These are phyloP conservation scores for Teratosphaeria epicoccoides DNA, from an alignment of 2,329 filamentous ascomycete species.

Conservation along the genomic window DNA sequence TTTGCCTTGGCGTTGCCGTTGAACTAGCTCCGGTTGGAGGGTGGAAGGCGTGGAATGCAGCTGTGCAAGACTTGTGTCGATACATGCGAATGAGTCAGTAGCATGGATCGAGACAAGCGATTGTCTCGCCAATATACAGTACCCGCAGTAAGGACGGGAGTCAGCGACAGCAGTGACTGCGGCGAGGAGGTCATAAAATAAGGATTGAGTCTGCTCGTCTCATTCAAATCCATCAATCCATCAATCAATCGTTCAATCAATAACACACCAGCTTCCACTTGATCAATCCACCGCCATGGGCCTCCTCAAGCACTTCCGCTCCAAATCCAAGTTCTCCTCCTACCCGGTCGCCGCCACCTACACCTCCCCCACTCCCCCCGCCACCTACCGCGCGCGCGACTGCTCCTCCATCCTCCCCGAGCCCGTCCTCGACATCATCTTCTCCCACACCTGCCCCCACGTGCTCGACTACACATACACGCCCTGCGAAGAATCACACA, in stretches of 20 bases:
- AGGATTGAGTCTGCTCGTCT: too few relatives aligned
- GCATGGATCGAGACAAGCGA: neutral
- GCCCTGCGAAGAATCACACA: constrained; percentile 68
- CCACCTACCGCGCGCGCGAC: constrained; percentile 26
- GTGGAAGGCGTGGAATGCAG: too few relatives aligned
- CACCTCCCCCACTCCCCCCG: constrained; percentile 21
- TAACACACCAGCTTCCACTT: too few relatives aligned
- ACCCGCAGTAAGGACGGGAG: neutral
- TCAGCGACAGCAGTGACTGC: neutral
- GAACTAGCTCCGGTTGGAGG: too few relatives aligned
- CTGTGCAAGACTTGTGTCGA: too few relatives aligned
- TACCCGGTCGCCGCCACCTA: neutral
- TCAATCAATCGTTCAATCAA: too few relatives aligned
- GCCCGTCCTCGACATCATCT: constrained; percentile 64
- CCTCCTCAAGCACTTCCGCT: constrained; percentile 40
- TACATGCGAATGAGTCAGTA: neutral
- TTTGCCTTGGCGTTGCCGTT: too few relatives aligned
- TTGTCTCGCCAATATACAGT: neutral
- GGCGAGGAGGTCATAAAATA: neutral
- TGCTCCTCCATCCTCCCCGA: constrained; percentile 47
- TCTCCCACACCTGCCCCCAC: constrained; percentile 76
- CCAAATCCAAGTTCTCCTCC: constrained; percentile 27
- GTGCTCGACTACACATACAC: constrained; percentile 65
- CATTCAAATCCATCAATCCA: too few relatives aligned
- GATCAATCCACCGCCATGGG: constrained; percentile 33